Evolutionary conservation across 805 yeast genomes (phyloP).

Genomic region (Candida nanaspora): DNA sequence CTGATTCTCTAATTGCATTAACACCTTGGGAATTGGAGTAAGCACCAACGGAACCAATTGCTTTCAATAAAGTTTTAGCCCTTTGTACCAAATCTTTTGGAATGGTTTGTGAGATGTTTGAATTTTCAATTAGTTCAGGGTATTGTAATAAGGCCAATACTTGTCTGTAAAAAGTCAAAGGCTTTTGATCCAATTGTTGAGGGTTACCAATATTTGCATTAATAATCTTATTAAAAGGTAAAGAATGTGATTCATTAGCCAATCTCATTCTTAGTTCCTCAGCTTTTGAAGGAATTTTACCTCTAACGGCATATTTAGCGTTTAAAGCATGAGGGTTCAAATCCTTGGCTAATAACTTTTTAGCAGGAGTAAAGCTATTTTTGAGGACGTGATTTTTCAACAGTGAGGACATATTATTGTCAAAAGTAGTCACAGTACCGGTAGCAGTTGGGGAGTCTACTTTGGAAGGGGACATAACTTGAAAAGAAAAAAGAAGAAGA

Average conservation of each 20-base stretch:
- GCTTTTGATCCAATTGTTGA: slow-evolving; percentile 91
- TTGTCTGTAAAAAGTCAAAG: slow-evolving; percentile 92
- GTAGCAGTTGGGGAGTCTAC: not conserved
- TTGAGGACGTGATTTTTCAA: not conserved
- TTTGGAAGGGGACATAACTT: not conserved
- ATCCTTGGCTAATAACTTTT: slow-evolving; percentile 35
- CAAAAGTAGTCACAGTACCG: not conserved
- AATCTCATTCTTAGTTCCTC: slow-evolving; percentile 68
- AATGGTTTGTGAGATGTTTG: slow-evolving; percentile 24
- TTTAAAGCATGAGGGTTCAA: slow-evolving; percentile 68
- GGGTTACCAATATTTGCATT: slow-evolving; percentile 97
- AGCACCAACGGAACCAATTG: slow-evolving; percentile 86
- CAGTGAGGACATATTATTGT: not conserved
- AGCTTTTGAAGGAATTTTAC: slow-evolving; percentile 88
- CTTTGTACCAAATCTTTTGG: slow-evolving; percentile 70
- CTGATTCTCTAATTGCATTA: slow-evolving; percentile 58
- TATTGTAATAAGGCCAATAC: slow-evolving; percentile 81
- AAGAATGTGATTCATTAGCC: slow-evolving; percentile 43
- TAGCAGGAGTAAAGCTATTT: slow-evolving; percentile 22
- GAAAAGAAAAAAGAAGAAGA: not conserved
- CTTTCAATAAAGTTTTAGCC: slow-evolving; percentile 51
- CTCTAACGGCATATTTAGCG: slow-evolving; percentile 96
- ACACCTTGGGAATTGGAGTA: slow-evolving; percentile 94
- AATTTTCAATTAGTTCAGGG: slow-evolving; percentile 54
- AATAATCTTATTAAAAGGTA: slow-evolving; percentile 75